Evolutionary conservation across 2,329 filamentous ascomycete genomes (phyloP).

Genomic region (Thielaviopsis punctulata): DNA sequence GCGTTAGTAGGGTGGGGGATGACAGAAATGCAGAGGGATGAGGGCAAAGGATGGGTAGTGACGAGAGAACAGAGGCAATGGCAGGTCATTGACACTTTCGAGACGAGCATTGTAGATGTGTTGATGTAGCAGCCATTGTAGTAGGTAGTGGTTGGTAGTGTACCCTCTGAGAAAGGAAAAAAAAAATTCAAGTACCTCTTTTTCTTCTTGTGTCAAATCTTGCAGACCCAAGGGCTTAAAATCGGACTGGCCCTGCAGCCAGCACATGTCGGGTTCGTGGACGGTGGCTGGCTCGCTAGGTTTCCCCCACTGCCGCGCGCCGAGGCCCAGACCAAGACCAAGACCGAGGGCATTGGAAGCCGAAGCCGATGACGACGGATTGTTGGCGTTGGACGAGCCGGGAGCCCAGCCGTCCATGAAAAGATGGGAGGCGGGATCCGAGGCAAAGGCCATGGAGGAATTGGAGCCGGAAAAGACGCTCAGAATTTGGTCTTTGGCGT

Average conservation of each 20-base stretch:
- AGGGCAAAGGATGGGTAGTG: too few relatives aligned
- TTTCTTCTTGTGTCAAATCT: conserved; percentile 49
- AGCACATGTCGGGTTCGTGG: conserved; percentile 80
- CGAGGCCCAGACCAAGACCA: not conserved
- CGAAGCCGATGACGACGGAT: conserved; percentile 14
- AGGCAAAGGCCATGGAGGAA: conserved; percentile 28
- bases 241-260: conserved; percentile 53
- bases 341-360: too few relatives aligned
- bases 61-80: too few relatives aligned
- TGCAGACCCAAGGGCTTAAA: conserved; percentile 55
- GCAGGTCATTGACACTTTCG: too few relatives aligned
- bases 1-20: not conserved
- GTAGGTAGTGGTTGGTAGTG: too few relatives aligned
- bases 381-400: conserved; percentile 46
- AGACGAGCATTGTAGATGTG: too few relatives aligned
- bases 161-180: not conserved
- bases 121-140: too few relatives aligned
- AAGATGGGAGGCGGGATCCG: conserved; percentile 22
- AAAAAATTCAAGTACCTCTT: conserved; percentile 26
- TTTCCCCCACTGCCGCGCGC: conserved; percentile 57
- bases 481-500: conserved; percentile 64
- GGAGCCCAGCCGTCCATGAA: conserved; percentile 70
- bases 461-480: conserved; percentile 41
- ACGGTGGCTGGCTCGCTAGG: conserved; percentile 53
- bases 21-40: not conserved